Evolutionary conservation across 495 filamentous ascomycete species (phyloP), one percentile per base, ranked within the genome.

Genomic region (Xylaria cubensis): DNA sequence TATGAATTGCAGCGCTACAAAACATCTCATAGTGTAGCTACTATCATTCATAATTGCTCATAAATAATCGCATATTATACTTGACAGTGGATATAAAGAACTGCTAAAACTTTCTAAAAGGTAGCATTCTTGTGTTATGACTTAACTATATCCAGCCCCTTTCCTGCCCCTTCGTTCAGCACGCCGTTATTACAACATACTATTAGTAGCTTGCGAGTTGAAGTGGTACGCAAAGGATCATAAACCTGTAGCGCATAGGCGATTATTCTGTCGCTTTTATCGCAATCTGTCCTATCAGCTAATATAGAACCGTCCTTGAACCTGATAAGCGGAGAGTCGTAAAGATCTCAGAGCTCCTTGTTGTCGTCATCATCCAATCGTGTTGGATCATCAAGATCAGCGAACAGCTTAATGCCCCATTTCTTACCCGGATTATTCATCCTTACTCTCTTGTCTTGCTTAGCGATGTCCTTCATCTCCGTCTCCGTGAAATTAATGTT

Each of bases 341-440:
- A 44, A 8, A 36, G 12, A 29, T 36, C 29, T 78, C 74, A 59
- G 59, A 69, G 67, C 67, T 67, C 36, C 26, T 15, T 26, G 15
- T 7, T 21, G 13, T 64, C 64, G 0, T 62, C 62, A 71, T 63
- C 62, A 36, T 55, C 70, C 19, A 73, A n/a, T n/a, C 51, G 61
- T 21, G 75, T 77, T 26, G 76, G 76, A 46, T 75, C 74, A 51
- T 80, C 78, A 73, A 92, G 71, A 77, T 89, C 90, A 0, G 74
- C 76, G 74, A 90, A 93, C 59, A 92, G 87, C 2, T 88, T 81
- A 72, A 82, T 83, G 0, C 88, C 88, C 81, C 91, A 92, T 50
- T 78, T 78, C 26, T 72, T 78, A 36, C 83, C 85, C 7, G 86
- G 85, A 79, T 91, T 86, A 73, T 91, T 91, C 78, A 91, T 89